phyloP scores from a whole-genome alignment of 202 grass and related monocot species.

The Eragrostis tef region DNA sequence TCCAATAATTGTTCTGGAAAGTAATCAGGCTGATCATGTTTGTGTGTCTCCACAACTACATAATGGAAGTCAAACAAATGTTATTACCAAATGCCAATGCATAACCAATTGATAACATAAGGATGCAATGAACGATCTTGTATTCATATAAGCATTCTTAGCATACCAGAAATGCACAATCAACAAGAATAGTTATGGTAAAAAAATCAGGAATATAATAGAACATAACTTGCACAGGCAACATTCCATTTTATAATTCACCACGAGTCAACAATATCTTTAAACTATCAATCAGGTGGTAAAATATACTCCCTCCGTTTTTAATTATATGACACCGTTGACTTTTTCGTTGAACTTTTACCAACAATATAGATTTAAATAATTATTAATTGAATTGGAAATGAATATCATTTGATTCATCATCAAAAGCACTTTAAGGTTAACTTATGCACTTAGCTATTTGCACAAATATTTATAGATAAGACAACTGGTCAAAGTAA shows the following conservation, averaged over 20 bases:
- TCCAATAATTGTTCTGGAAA: slow-evolving; percentile 75
- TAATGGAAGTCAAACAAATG: slow-evolving; percentile 8
- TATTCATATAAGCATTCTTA: slow-evolving; percentile 22
- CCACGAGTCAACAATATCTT: not conserved
- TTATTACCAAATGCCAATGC: slow-evolving; percentile 24
- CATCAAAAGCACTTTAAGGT: too few species aligned
- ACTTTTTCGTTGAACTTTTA: too few species aligned
- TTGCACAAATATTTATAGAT: too few species aligned
- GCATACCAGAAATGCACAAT: slow-evolving; percentile 11
- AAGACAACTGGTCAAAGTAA: too few species aligned
- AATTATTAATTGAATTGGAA: too few species aligned
- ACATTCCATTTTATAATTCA: not conserved
- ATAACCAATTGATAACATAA: not conserved
- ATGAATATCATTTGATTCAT: too few species aligned
- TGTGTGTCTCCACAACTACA: slow-evolving; percentile 61
- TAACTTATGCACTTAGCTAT: too few species aligned
- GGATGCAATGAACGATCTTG: not conserved
- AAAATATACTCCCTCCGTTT: too few species aligned
- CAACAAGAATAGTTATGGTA: not conserved
- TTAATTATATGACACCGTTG: too few species aligned
- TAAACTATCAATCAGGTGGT: not conserved
- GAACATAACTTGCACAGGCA: not conserved
- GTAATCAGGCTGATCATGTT: slow-evolving; percentile 60
- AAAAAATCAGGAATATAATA: not conserved
- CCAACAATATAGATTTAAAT: too few species aligned